Evolutionary conservation across 1,284 basidiomycete genomes (phyloP).

Genomic region (Inonotus obliquus): DNA sequence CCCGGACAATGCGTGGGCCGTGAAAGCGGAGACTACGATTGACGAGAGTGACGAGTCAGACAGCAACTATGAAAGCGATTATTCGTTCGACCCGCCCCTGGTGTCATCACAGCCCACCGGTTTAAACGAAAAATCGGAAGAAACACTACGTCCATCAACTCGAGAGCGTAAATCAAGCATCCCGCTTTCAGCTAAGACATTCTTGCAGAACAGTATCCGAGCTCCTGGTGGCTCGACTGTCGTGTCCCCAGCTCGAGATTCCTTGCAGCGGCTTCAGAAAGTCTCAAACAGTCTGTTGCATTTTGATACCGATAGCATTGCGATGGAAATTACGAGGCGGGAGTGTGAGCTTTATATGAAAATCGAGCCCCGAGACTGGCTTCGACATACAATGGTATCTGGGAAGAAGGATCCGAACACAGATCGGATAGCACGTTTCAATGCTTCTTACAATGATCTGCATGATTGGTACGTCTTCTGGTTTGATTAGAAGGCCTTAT

Average conservation of each 20-base stretch:
- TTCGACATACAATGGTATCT: constrained; percentile 64
- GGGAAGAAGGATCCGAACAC: constrained; percentile 58
- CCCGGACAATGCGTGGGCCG: constrained; percentile 64
- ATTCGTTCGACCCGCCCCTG: constrained; percentile 26
- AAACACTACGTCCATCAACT: constrained; percentile 21
- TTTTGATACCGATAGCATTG: constrained; percentile 49
- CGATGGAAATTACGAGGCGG: constrained; percentile 73
- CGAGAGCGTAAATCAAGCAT: constrained; percentile 65
- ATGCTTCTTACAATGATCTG: constrained; percentile 68
- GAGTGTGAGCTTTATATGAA: constrained; percentile 58
- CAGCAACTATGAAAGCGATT: constrained; percentile 41
- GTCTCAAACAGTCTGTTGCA: constrained; percentile 29
- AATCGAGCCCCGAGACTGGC: constrained; percentile 80
- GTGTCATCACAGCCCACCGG: constrained; percentile 18
- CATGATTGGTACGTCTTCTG: constrained; percentile 59
- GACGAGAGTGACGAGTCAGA: constrained; percentile 61
- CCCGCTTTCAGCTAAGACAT: constrained; percentile 45
- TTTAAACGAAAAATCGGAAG: constrained; percentile 18
- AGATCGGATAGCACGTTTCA: constrained; percentile 66
- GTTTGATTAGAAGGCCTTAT: background rate
- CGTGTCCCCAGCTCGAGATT: constrained; percentile 9
- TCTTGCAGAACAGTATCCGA: constrained; percentile 21
- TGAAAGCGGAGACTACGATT: constrained; percentile 49
- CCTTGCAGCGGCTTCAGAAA: constrained; percentile 5
- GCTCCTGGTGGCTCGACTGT: background rate